These are phyloP conservation scores for Ganoderma leucocontextum DNA, from an alignment of 1,284 basidiomycete species.

Conservation along the genomic window DNA sequence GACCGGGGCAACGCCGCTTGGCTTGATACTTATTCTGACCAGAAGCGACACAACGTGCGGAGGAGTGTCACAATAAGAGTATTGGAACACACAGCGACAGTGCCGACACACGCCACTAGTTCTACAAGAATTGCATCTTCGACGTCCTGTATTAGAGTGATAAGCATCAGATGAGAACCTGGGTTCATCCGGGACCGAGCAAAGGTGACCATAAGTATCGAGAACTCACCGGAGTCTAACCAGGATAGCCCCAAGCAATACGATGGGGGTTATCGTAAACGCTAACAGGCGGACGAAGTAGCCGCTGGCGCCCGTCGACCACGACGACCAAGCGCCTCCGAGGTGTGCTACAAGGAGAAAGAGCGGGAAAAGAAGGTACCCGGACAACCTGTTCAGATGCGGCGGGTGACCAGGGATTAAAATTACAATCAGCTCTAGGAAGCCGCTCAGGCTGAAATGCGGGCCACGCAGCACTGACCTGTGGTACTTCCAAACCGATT, in stretches of 20 bases:
- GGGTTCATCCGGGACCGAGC: background rate
- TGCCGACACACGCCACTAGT: background rate
- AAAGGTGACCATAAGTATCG: no score
- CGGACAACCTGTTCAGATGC: conserved; percentile 57
- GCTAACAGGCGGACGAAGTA: conserved; percentile 55
- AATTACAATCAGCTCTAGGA: background rate
- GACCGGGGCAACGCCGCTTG: background rate
- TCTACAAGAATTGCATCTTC: conserved; percentile 42
- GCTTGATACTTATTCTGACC: background rate
- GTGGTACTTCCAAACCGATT: conserved; percentile 80
- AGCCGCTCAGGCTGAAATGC: background rate
- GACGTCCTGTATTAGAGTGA: conserved; percentile 33
- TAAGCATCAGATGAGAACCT: background rate
- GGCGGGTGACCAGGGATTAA: background rate
- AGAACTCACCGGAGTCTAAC: conserved; percentile 37
- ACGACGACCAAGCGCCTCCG: conserved; percentile 71
- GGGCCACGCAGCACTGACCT: conserved; percentile 49
- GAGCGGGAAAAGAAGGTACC: conserved; percentile 66
- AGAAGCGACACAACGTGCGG: background rate
- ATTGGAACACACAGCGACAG: background rate
- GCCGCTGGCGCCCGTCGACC: conserved; percentile 51
- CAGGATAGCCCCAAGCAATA: conserved; percentile 36
- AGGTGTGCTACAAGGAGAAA: conserved; percentile 66
- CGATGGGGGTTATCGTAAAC: conserved; percentile 60
- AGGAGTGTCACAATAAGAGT: background rate